phyloP scores from a whole-genome alignment of 306 rosid genomes.

The Fragaria iinumae region DNA sequence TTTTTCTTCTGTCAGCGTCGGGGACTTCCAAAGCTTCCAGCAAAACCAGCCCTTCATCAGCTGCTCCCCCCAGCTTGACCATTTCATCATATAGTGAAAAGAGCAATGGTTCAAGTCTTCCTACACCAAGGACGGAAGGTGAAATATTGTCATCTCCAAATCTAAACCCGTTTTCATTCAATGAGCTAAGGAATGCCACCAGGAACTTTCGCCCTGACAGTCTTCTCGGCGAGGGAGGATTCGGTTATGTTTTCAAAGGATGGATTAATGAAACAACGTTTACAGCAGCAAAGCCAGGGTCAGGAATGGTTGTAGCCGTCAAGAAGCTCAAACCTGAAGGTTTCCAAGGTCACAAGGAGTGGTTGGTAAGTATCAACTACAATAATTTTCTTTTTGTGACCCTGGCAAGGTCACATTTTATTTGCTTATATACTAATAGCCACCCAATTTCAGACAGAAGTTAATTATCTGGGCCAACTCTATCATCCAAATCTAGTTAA shows the following conservation, averaged over 20 bases:
- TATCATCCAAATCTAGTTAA: slow-evolving; percentile 87
- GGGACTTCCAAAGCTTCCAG: slow-evolving; percentile 49
- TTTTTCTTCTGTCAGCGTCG: slow-evolving; percentile 28
- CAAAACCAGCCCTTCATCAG: slow-evolving; percentile 50
- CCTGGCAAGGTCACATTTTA: neutral
- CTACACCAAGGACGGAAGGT: slow-evolving; percentile 82
- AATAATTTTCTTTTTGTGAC: neutral
- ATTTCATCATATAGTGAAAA: slow-evolving; percentile 50
- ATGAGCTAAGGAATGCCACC: slow-evolving; percentile 81
- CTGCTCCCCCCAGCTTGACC: slow-evolving; percentile 41
- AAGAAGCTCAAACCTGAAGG: slow-evolving; percentile 93
- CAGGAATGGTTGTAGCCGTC: slow-evolving; percentile 87
- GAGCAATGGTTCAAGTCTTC: slow-evolving; percentile 55
- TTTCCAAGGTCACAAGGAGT: slow-evolving; percentile 91
- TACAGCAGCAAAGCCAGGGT: slow-evolving; percentile 71
- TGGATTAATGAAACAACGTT: slow-evolving; percentile 73
- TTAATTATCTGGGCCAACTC: slow-evolving; percentile 84
- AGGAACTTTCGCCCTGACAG: slow-evolving; percentile 80
- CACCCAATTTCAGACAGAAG: slow-evolving; percentile 74
- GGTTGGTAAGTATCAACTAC: slow-evolving; percentile 67
- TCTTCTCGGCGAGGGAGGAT: slow-evolving; percentile 96
- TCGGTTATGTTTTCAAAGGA: slow-evolving; percentile 90
- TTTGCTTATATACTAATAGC: slow-evolving; percentile 24
- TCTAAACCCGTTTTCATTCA: slow-evolving; percentile 66
- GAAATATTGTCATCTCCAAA: slow-evolving; percentile 83